Base-by-base conservation (phyloP, 2,329 filamentous ascomycete species). In the Zymoseptoria ardabiliae region DNA sequence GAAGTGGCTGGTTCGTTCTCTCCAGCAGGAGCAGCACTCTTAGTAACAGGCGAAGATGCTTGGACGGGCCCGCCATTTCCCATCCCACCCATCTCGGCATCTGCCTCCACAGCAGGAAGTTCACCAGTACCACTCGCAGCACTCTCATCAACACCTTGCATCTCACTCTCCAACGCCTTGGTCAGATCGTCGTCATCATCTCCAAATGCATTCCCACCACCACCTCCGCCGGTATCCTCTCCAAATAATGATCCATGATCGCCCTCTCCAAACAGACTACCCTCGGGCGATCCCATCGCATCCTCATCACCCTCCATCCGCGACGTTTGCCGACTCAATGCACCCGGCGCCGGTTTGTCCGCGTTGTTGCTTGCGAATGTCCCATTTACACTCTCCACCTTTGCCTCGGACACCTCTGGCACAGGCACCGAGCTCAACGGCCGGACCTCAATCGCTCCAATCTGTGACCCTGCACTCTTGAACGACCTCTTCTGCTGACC, bases 111-210 rank as follows among this genome's bases (percentile, higher is more conserved):
- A 17, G 35, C 13, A 45, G 35, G 35, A 17, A 45, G 35, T 7
- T 45, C 35, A n/a, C 13, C 35, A n/a, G 28, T 50, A 7, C 63
- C 66, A n/a, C 63, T 67, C 11, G 67, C 59, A 11, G 72, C 73
- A 61, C 78, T 76, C 41, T 61, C 60, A 9, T 67, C 68, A 11
- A 55, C 57, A 13, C 62, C 77, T 59, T 77, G 72, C 55, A 75
- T 71, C 19, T 79, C 78, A 53, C 74, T 78, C 45, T 85, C 85
- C 74, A 96, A 87, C 1, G 87, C 87, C 58, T 86, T 79, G 2
- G 86, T 87, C 66, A 95, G 91, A 64, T 92, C 89, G 66, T 91
- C 87, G 60, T 95, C 91, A 49, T 96, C 91, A 50, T 96, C 91
- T 11, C 88, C 86, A 91, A 95, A 4, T 74, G 76, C 51, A 52